A percentile compares a stretch with the other conserved stretches of the same genome.
Evolutionary conservation across 129 eudicot genomes (phyloP).

Genomic region (Apium graveolens): DNA sequence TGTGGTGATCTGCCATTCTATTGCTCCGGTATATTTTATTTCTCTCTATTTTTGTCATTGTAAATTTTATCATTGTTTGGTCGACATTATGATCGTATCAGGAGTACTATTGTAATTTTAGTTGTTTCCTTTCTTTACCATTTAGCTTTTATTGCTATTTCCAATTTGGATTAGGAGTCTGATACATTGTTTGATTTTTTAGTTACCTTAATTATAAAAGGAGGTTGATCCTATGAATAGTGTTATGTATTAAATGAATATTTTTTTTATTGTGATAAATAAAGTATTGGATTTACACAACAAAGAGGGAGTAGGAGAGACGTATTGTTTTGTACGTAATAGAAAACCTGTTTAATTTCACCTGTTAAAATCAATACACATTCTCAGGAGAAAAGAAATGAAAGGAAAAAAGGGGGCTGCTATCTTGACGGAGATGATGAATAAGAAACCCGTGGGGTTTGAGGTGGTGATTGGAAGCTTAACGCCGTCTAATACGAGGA

Average conservation of each 20-base stretch:
- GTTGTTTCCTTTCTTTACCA: background rate
- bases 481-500: conserved; percentile 63
- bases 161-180: background rate
- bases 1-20: background rate
- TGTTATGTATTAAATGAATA: background rate
- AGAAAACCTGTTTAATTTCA: background rate
- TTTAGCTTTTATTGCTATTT: conserved; percentile 2
- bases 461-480: conserved; percentile 71
- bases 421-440: background rate
- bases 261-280: background rate
- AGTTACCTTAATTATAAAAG: background rate
- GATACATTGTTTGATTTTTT: background rate
- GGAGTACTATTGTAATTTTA: background rate
- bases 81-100: background rate
- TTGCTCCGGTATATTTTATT: background rate
- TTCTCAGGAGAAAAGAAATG: background rate
- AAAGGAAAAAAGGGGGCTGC: conserved; percentile 29
- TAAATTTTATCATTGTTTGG: background rate
- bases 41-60: background rate
- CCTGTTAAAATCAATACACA: background rate
- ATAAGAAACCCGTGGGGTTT: conserved; percentile 42
- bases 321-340: background rate
- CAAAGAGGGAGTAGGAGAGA: background rate
- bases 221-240: background rate
- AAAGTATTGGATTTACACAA: background rate